Evolutionary conservation across 2,329 filamentous ascomycete genomes (phyloP), one percentile per base, ranked within the genome.

Genomic region (Aspergillus clavatus): DNA sequence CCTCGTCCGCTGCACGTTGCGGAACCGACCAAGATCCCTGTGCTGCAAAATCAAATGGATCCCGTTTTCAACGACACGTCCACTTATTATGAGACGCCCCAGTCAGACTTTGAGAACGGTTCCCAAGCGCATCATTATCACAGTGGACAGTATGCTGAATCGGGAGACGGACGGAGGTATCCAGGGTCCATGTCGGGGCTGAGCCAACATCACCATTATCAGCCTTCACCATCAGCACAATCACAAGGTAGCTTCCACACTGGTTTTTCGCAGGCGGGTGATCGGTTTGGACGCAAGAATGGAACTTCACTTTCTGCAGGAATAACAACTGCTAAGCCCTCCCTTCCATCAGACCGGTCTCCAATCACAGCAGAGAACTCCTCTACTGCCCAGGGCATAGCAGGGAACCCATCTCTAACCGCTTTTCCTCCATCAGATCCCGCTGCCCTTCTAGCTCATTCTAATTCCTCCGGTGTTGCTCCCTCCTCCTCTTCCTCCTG

Each of bases 21-120:
- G 54, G 79, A 83, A 66, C 82, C 83, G 42, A 77, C 81, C 56
- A 84, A 81, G 55, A 85, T 87, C 48, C 82, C 83, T 46, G 78
- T 87, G 43, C 73, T 87, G 60, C 77, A 82, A 62, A 82, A 83
- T 62, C 82, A 86, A 70, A 87, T 81, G 78, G 83, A 87, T 68
- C 81, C 82, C 43, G 71, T 78, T 56, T 84, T 86, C 73, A 83
- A 84, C 69, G 81, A 84, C 64, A 81, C 81, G 45, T 74, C 81
- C 43, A 77, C 76, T 51, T 79, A 80, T 51, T 79, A 80, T 63
- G 72, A 72, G 48, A 78, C 72, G 59, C 64, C 64, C 28, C 58
- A 60, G 29, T 46, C 50, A 40, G 47, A 58, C 38, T 51, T 54
- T 45, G 57, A 56, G 43, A 44, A 48, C 40, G 47, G 42, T 40